Base-by-base conservation (phyloP, 1,139 yeast genomes). In the Tardiomyces blankii region DNA sequence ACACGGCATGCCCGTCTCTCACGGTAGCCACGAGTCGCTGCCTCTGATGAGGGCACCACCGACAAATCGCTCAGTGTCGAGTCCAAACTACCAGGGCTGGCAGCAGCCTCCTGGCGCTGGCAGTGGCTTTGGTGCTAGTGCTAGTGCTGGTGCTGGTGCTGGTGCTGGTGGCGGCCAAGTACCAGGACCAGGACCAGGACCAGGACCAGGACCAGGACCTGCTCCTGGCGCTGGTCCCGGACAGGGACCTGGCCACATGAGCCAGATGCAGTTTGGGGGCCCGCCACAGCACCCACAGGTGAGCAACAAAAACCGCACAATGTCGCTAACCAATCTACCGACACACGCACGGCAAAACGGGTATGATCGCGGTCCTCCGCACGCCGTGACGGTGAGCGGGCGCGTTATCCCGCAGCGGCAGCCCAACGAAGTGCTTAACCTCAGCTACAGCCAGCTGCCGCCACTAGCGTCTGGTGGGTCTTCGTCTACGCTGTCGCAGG, bases 361-460 rank as follows among this genome's bases (percentile, higher is more conserved):
- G 40, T 54, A 58, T 4, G 58, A 51, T 9, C 44, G 39, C 14
- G 21, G 44, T 21, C 49, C 52, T 2, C 43, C 50, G 14, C 51
- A 51, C 39, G 53, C 53, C 18, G 57, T 54, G 54, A 59, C 63
- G 3, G 42, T 56, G 49, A 56, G 61, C 38, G 63, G 63, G 4
- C 46, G 63, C 23, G 61, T 59, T 13, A 58, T 59, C 32, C 63
- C 63, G 2, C 59, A 57, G 41, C 47, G 61, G n/a, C 57, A 54
- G 41, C 51, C 50, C 18, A 47, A 51, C 32, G 55, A 49, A 3
- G 44, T 51, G 47, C 52, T 7, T 4, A 40, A 40, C n/a, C 18
- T 30, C 13, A n/a, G 19, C 5, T 5, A 2, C 2, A 23, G 21
- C 33, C 35, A 30, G 16, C 25, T 21, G 25, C 25, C 25, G 25